phyloP scores from a whole-genome alignment of 108 stramenopile genomes.

The Nannochloropsis gaditana region DNA sequence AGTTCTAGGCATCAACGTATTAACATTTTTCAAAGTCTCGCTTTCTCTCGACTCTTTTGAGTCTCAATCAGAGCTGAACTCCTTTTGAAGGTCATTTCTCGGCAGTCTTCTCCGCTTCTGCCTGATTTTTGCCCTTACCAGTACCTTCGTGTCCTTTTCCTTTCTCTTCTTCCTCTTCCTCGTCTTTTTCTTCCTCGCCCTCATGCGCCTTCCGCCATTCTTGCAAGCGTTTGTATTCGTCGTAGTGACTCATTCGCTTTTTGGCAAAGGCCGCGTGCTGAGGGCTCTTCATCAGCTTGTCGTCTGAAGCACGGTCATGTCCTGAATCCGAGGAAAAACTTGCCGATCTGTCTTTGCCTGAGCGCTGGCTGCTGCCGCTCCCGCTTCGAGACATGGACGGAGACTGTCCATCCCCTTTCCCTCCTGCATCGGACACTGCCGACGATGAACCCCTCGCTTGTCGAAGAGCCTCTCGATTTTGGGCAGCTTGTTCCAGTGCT shows the following conservation, averaged over 20 bases:
- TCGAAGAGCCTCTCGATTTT: background rate
- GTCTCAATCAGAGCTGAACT: no score
- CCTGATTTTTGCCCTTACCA: no score
- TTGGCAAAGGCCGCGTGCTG: slow-evolving; percentile 46
- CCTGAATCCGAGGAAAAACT: background rate
- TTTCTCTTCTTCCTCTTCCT: slow-evolving; percentile 40
- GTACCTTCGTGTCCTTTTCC: background rate
- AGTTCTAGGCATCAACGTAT: no score
- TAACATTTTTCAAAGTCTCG: no score
- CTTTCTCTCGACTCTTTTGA: no score
- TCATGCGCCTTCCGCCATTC: slow-evolving; percentile 45
- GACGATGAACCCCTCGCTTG: background rate
- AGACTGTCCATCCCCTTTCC: slow-evolving; percentile 23
- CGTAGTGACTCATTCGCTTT: slow-evolving; percentile 49
- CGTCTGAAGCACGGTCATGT: background rate
- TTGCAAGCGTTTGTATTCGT: slow-evolving; percentile 47
- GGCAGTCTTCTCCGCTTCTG: no score
- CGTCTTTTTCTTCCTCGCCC: slow-evolving; percentile 40
- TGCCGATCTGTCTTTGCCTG: background rate
- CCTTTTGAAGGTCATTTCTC: no score
- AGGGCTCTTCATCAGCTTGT: background rate
- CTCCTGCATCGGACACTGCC: slow-evolving; percentile 25
- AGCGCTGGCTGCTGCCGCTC: background rate
- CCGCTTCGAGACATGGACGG: background rate
- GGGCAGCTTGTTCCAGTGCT: slow-evolving; percentile 5